Evolutionary conservation across 257 asterid species (phyloP).

Genomic region (Solanum chilense): DNA sequence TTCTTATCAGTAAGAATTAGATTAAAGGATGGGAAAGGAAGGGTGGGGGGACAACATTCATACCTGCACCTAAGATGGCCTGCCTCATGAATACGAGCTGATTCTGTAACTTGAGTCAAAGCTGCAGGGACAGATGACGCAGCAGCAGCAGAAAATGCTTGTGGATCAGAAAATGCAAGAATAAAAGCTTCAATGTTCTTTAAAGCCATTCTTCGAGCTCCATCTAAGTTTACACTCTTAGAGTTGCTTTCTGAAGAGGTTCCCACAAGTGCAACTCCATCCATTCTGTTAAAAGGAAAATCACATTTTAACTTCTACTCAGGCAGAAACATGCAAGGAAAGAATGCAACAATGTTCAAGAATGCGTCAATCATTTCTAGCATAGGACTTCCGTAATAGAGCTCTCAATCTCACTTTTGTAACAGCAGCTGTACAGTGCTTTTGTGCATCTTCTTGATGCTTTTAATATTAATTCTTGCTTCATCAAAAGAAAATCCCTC

Average conservation of each 20-base stretch:
- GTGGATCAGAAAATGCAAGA: conserved; percentile 47
- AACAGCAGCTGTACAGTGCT: background rate
- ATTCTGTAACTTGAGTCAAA: conserved; percentile 55
- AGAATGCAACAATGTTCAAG: background rate
- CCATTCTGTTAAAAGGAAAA: conserved; percentile 46
- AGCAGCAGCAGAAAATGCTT: conserved; percentile 68
- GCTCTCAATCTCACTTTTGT: background rate
- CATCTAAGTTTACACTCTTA: conserved; percentile 50
- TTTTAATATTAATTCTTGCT: background rate
- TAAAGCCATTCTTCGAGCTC: conserved; percentile 59
- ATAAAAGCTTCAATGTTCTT: conserved; percentile 59
- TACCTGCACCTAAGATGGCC: conserved; percentile 94
- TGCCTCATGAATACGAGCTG: conserved; percentile 74
- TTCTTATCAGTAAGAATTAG: background rate
- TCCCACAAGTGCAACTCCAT: conserved; percentile 48
- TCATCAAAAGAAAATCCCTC: background rate
- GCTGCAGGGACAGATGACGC: conserved; percentile 61
- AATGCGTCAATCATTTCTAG: background rate
- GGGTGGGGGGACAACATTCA: background rate
- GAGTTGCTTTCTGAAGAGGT: conserved; percentile 49
- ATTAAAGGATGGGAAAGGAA: background rate
- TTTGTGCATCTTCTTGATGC: background rate
- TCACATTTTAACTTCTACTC: background rate
- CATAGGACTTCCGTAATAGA: background rate
- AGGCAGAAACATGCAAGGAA: background rate